Percentiles rank a stretch among this genome's conserved stretches.
These are phyloP conservation scores for Lanzia echinophila DNA, from an alignment of 2,329 filamentous ascomycete species.

Conservation along the genomic window DNA sequence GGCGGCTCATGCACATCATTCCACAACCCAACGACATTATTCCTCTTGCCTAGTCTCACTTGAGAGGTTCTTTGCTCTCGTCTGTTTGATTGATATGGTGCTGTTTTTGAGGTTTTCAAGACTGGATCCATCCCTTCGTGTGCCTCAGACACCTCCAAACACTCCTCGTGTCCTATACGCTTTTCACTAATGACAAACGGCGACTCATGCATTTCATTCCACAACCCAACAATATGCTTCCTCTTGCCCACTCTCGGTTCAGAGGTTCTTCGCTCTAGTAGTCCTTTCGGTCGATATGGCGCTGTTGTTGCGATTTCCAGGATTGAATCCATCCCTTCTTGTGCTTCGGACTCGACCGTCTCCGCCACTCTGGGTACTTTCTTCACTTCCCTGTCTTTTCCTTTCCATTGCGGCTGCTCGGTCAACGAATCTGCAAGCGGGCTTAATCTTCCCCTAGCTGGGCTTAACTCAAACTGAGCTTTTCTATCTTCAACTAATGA, in stretches of 20 bases:
- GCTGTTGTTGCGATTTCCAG: too few relatives aligned
- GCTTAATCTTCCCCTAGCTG: neutral
- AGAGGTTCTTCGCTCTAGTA: neutral
- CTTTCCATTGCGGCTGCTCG: too few relatives aligned
- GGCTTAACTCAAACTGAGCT: neutral
- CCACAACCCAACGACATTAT: neutral
- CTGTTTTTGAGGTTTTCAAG: neutral
- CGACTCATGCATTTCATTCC: neutral
- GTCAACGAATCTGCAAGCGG: neutral
- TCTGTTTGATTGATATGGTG: neutral
- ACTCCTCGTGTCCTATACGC: neutral
- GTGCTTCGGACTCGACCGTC: too few relatives aligned
- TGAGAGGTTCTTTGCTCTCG: neutral
- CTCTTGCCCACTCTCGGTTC: neutral
- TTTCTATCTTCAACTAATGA: neutral
- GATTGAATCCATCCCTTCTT: too few relatives aligned
- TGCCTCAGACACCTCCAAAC: too few relatives aligned
- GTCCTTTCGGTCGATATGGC: too few relatives aligned
- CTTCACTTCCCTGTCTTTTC: too few relatives aligned
- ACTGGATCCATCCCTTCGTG: neutral
- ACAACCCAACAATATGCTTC: neutral
- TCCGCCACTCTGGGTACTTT: too few relatives aligned
- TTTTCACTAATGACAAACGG: neutral
- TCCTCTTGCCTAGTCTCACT: neutral
- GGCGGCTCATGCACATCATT: neutral